These are phyloP conservation scores for Nemophila menziesii DNA, from an alignment of 257 asterid genomes.

Conservation along the genomic window DNA sequence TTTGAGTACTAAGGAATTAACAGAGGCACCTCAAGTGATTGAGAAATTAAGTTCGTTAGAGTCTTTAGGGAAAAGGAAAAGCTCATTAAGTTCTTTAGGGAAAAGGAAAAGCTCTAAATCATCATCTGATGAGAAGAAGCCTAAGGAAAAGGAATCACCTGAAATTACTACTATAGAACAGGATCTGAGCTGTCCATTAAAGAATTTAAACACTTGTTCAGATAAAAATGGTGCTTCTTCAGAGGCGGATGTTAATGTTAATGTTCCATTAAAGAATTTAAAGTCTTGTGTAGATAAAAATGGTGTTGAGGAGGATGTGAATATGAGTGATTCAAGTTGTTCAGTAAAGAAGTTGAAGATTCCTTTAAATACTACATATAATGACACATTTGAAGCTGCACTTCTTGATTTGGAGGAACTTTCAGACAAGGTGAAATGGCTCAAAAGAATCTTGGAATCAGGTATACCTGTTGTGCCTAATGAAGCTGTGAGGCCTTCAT, in stretches of 20 bases:
- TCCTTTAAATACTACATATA: conserved; percentile 9
- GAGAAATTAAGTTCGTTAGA: no score
- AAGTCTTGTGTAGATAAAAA: conserved; percentile 1
- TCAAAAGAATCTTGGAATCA: conserved; percentile 10
- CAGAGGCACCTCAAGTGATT: no score
- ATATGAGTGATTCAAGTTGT: not conserved
- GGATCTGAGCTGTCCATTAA: not conserved
- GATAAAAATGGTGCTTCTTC: conserved; percentile 5
- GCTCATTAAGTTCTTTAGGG: no score
- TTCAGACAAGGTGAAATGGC: conserved; percentile 19
- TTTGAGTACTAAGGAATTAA: not conserved
- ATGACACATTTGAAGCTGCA: conserved; percentile 17
- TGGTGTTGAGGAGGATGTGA: conserved; percentile 1
- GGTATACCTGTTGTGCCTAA: conserved; percentile 3
- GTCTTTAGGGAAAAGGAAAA: no score
- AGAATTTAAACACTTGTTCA: conserved; percentile 1
- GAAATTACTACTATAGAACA: not conserved
- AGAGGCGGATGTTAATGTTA: no score
- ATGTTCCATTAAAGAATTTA: no score
- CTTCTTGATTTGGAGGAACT: conserved; percentile 22
- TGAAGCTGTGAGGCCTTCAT: conserved; percentile 6
- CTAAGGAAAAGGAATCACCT: no score
- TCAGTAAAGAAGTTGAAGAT: conserved; percentile 6
- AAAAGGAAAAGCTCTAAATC: no score
- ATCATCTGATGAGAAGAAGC: no score